phyloP scores from a whole-genome alignment of 2,329 filamentous ascomycete species.

The Scedosporium dehoogii region DNA sequence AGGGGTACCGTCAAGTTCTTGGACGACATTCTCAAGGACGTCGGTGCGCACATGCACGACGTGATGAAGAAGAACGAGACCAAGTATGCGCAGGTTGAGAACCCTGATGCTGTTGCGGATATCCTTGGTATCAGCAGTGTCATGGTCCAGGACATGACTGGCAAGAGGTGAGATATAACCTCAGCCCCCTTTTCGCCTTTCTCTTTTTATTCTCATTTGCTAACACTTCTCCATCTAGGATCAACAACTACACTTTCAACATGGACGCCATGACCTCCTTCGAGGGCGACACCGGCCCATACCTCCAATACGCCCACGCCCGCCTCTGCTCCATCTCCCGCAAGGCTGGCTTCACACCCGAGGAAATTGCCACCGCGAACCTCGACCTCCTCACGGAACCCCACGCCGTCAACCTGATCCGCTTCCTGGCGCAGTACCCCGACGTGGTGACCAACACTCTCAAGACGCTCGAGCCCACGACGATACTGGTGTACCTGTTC shows the following conservation, averaged over 20 bases:
- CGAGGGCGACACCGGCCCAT: constrained; percentile 76
- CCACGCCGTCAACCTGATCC: constrained; percentile 63
- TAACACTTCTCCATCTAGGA: constrained; percentile 24
- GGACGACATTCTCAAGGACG: constrained; percentile 64
- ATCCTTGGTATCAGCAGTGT: constrained; percentile 86
- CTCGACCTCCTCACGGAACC: constrained; percentile 58
- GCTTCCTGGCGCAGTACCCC: constrained; percentile 74
- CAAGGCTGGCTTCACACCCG: constrained; percentile 40
- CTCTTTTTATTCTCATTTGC: constrained; percentile 1
- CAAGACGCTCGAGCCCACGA: constrained; percentile 68
- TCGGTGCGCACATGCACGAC: constrained; percentile 93
- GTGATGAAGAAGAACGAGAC: constrained; percentile 84
- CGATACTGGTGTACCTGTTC: constrained; percentile 58
- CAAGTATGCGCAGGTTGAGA: constrained; percentile 83
- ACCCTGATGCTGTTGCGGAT: constrained; percentile 76
- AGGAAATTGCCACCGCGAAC: constrained; percentile 54
- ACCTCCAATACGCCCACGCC: constrained; percentile 75
- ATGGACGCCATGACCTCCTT: constrained; percentile 76
- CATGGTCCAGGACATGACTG: constrained; percentile 97
- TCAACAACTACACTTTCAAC: constrained; percentile 64
- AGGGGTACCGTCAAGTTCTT: constrained; percentile 67
- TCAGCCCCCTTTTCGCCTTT: constrained; percentile 5
- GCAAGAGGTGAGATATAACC: constrained; percentile 47
- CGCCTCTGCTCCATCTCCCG: constrained; percentile 57
- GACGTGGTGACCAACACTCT: constrained; percentile 77